Evolutionary conservation across 805 yeast genomes (phyloP), one percentile per base, ranked within the genome.

Genomic region (Candida germanica): DNA sequence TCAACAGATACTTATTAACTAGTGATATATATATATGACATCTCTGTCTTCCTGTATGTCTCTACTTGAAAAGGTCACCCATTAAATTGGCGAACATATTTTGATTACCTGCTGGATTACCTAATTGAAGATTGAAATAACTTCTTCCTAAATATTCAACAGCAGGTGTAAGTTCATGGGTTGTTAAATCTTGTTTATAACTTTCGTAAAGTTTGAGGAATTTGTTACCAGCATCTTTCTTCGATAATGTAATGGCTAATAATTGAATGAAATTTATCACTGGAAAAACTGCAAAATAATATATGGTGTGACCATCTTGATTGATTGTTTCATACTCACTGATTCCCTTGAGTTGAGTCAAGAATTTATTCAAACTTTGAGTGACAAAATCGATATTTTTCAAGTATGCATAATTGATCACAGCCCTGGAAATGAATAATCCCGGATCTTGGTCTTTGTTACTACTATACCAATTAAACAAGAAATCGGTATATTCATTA

Each of bases 251-350:
- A 14, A 70, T 56, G 4, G 80, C 61, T 17, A 88, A 63, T 46
- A 89, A 63, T 51, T 83, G 91, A 33, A 86, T 54, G 50, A 86
- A 85, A 54, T 83, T 83, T 32, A 86, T 49, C 19, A 83, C 56
- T 5, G 75, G 73, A 22, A 56, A 56, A 4, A 63, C 33, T 7
- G 66, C 65, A 42, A 65, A 75, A 23, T 60, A 69, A 22, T 48
- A 49, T 38, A 69, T 54, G 12, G 58, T 53, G 7, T 28, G 13
- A 6, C 60, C 48, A 16, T 35, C 40, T 24, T 33, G 25, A 16
- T 14, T 14, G 9, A 48, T 40, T 3, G 39, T 33, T 29, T 51
- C 54, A 11, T 31, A 45, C 9, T 33, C 30, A 7, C 39, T 6
- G 29, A 33, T 21, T 14, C 44, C 51, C 11, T 35, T 18, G 11